phyloP scores from a whole-genome alignment of 163 green algal genomes.

The Scenedesmus sp. region DNA sequence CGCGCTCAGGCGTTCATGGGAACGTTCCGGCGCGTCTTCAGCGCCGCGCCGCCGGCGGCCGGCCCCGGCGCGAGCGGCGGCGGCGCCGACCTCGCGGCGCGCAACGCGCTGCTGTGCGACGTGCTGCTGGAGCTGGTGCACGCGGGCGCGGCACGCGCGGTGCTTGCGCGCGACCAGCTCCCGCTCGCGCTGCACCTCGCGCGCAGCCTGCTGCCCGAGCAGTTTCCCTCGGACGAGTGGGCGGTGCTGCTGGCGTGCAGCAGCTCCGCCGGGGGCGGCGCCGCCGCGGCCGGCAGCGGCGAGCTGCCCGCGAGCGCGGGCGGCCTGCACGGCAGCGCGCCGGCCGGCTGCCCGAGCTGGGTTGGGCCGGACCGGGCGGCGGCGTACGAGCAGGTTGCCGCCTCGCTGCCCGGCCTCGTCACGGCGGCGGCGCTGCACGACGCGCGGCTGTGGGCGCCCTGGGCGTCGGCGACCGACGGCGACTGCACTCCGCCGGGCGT shows the following conservation, averaged over 20 bases:
- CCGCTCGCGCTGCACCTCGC: constrained; percentile 81
- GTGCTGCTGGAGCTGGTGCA: constrained; percentile 71
- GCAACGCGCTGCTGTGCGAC: constrained; percentile 62
- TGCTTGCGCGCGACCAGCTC: constrained; percentile 83
- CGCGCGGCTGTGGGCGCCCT: constrained; percentile 62
- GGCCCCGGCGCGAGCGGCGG: no score
- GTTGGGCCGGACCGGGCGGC: constrained; percentile 46
- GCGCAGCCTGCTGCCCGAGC: constrained; percentile 56
- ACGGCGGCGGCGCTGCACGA: constrained; percentile 58
- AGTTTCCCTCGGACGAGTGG: constrained; percentile 66
- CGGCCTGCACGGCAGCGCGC: background rate
- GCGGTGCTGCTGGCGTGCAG: constrained; percentile 53
- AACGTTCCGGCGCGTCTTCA: constrained; percentile 53
- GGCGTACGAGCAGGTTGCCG: constrained; percentile 55
- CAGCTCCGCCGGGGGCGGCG: background rate
- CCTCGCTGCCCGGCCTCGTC: constrained; percentile 58
- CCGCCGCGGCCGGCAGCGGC: background rate
- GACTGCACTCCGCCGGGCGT: constrained; percentile 20
- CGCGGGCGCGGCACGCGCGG: constrained; percentile 60
- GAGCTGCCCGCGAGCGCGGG: no score
- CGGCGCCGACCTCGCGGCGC: constrained; percentile 10
- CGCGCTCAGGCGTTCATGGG: constrained; percentile 43
- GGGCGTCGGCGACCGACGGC: constrained; percentile 47
- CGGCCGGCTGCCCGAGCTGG: constrained; percentile 53
- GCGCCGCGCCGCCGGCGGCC: no score